Evolutionary conservation across 2,329 filamentous ascomycete species (phyloP), one percentile per base, ranked within the genome.

Genomic region (Penicillium concentricum): DNA sequence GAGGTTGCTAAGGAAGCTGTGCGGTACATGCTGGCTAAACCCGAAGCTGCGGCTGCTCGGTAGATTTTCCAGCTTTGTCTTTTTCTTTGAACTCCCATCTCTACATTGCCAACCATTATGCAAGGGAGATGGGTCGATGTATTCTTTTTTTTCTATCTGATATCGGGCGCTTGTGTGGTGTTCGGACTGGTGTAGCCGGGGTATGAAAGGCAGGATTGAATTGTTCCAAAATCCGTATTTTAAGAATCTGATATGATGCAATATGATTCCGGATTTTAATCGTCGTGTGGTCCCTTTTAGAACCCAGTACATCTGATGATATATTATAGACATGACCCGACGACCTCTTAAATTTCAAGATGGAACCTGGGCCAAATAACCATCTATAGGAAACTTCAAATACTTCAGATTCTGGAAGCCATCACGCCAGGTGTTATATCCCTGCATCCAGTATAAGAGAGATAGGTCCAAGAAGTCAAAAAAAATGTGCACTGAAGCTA

Each of bases 1-100:
- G 77, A 82, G 45, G 78, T 84, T 55, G 87, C 87, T 4, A 81
- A 78, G 63, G 85, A 87, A 71, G 83, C 82, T 44, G 85, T 87
- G 47, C 81, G 83, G 26, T 76, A 87, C 61, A 84, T 83, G 80
- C 76, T 87, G 65, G 81, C 82, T 24, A 80, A 77, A 66, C 76
- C 74, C 16, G 74, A 78, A 50, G 72, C 73, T 26, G 58, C 61
- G 7, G 59, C 63, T 59, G 66, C 64, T 52, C 67, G 69, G 49
- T 69, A 63, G 51, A 20, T 56, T 44, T 60, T 53, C 5, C 22
- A 35, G 35, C n/a, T 15, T 28, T 30, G 37, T 50, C 12, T 28
- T 46, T 38, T 44, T 1, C 24, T 34, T 22, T 51, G 26, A 10
- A 18, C 13, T n/a, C 24, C 5, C 45, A 28, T 48, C 32, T 48